These are phyloP conservation scores for Teratosphaeriaceae sp. DNA, from an alignment of 2,329 filamentous ascomycete species.

Conservation along the genomic window DNA sequence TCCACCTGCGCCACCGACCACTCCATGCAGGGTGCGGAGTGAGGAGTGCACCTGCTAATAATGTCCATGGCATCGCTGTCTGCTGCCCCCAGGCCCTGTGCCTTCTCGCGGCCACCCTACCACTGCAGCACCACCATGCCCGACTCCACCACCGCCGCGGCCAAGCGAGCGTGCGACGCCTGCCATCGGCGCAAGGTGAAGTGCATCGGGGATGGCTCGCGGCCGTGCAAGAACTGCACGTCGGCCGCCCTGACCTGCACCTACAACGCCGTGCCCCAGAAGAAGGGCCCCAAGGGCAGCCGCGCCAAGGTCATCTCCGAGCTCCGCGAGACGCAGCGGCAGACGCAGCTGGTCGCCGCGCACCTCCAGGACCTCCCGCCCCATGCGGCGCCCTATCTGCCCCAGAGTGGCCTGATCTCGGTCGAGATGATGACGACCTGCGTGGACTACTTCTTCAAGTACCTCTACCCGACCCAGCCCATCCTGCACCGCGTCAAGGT, in stretches of 20 bases:
- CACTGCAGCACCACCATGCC: conserved; percentile 5
- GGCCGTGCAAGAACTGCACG: conserved; percentile 55
- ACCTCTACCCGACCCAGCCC: conserved; percentile 60
- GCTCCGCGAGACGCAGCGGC: conserved; percentile 47
- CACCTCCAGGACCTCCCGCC: conserved; percentile 35
- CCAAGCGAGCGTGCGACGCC: conserved; percentile 28
- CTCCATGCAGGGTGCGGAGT: too few species aligned
- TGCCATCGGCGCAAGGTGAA: conserved; percentile 46
- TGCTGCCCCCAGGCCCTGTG: not conserved
- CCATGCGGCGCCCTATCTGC: conserved; percentile 37
- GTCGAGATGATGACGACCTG: conserved; percentile 46
- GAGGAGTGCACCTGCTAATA: too few species aligned
- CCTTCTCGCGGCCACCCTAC: not conserved
- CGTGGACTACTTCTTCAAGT: conserved; percentile 55
- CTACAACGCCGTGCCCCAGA: conserved; percentile 58
- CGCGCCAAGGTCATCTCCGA: conserved; percentile 58
- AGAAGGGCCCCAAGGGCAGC: conserved; percentile 57
- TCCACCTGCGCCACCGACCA: too few species aligned
- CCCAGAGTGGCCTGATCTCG: conserved; percentile 44
- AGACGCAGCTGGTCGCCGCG: conserved; percentile 36
- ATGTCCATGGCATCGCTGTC: not conserved
- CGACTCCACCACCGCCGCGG: conserved; percentile 16
- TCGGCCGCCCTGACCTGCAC: conserved; percentile 56
- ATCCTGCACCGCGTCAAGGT: conserved; percentile 47
- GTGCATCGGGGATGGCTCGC: conserved; percentile 44